Percentiles rank a stretch among this genome's conserved stretches.
Evolutionary conservation across 2,329 filamentous ascomycete species (phyloP).

Genomic region (Colletotrichum godetiae): DNA sequence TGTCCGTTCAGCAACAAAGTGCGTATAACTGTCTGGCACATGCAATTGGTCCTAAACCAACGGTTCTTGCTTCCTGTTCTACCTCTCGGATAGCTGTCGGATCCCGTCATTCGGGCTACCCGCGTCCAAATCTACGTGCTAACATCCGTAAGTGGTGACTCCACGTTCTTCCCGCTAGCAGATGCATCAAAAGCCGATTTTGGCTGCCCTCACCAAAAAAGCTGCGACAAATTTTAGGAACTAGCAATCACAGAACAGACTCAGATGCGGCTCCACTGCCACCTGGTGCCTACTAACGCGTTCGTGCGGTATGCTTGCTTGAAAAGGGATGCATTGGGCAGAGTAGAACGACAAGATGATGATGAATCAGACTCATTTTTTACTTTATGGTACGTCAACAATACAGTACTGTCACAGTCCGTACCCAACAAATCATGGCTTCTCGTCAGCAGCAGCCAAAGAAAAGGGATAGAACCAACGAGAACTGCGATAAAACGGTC

Average conservation of each 20-base stretch:
- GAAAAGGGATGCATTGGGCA: neutral
- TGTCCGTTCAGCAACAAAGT: too few species aligned
- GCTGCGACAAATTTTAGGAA: neutral
- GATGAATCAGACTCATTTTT: neutral
- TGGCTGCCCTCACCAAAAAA: too few species aligned
- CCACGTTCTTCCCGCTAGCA: too few species aligned
- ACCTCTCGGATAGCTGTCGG: too few species aligned
- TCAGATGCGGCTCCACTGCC: neutral
- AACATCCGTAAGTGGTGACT: too few species aligned
- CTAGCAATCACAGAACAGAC: neutral
- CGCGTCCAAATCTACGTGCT: too few species aligned
- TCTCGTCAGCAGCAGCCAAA: neutral
- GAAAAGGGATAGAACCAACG: slow-evolving; percentile 8
- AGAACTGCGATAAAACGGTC: neutral
- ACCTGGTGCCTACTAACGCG: neutral
- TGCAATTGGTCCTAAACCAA: too few species aligned
- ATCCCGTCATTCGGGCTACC: too few species aligned
- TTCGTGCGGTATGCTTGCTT: neutral
- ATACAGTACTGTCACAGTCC: neutral
- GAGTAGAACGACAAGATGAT: neutral
- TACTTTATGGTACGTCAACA: neutral
- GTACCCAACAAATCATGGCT: neutral
- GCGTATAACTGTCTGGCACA: too few species aligned
- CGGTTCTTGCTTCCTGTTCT: too few species aligned
- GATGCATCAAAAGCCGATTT: too few species aligned